A percentile compares a stretch with the other conserved stretches of the same genome.
These are phyloP conservation scores for Naganishia vaughanmartiniae DNA, from an alignment of 768 basidiomycete species.

Conservation along the genomic window DNA sequence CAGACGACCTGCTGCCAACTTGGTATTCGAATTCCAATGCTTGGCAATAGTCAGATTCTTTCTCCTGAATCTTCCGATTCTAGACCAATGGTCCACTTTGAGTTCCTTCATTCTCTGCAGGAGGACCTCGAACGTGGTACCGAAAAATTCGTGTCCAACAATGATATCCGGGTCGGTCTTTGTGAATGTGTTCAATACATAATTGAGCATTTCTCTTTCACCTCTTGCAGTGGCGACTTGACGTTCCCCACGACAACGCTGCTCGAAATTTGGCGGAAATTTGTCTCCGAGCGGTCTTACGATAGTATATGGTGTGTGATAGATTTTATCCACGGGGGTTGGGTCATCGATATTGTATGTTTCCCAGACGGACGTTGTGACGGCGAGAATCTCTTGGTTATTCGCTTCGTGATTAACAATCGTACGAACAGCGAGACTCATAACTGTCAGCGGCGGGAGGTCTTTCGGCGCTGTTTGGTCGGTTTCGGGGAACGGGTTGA, in stretches of 20 bases:
- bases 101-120: constrained; percentile 86
- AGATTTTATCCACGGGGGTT: constrained; percentile 80
- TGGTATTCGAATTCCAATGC: constrained; percentile 60
- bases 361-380: constrained; percentile 78
- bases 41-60: constrained; percentile 64
- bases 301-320: constrained; percentile 78
- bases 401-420: constrained; percentile 92
- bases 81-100: constrained; percentile 89
- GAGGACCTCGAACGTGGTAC: constrained; percentile 82
- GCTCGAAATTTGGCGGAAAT: constrained; percentile 81
- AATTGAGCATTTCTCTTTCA: constrained; percentile 81
- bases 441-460: constrained; percentile 80
- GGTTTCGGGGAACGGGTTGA: constrained; percentile 75
- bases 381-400: constrained; percentile 87
- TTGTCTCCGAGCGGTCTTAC: constrained; percentile 77
- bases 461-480: constrained; percentile 71
- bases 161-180: constrained; percentile 91
- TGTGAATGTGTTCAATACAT: constrained; percentile 63
- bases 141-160: constrained; percentile 90
- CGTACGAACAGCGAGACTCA: constrained; percentile 82
- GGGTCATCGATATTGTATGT: constrained; percentile 75
- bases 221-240: constrained; percentile 70
- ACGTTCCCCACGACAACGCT: constrained; percentile 64
- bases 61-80: constrained; percentile 83
- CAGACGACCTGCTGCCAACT: constrained; percentile 77